Evolutionary conservation across 2,329 filamentous ascomycete species (phyloP).

Genomic region (Acephala macrosclerotiorum): DNA sequence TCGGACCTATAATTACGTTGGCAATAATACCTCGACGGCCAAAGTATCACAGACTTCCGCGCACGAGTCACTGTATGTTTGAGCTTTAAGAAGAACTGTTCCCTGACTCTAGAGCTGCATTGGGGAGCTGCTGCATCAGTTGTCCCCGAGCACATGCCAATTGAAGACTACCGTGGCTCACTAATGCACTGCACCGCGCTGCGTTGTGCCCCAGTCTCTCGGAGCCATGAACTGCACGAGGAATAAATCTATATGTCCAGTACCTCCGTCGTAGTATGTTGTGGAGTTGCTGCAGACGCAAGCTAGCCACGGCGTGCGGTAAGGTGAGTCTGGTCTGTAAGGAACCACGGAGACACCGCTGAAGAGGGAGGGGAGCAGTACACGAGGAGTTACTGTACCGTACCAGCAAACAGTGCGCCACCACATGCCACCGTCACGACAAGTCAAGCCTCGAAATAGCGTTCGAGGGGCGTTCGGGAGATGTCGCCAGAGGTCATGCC

Average conservation of each 20-base stretch:
- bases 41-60: not conserved
- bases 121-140: not conserved
- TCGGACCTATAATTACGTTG: not conserved
- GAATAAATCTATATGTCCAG: not conserved
- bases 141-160: not conserved
- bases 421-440: no score
- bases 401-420: no score
- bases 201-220: not conserved
- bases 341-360: no score
- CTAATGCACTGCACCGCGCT: not conserved
- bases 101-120: not conserved
- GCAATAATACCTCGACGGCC: not conserved
- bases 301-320: no score
- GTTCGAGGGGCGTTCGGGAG: no score
- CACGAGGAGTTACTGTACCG: no score
- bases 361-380: no score
- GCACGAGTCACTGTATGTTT: no score
- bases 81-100: not conserved
- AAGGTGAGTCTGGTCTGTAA: no score
- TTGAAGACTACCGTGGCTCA: conserved; percentile 3
- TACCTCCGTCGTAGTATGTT: not conserved
- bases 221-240: conserved; percentile 7
- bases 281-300: not conserved
- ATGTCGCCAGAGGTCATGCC: no score
- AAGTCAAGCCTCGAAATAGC: no score